A percentile compares a stretch with the other conserved stretches of the same genome.
These are phyloP conservation scores for Syzygium malaccense DNA, from an alignment of 441 rosid genomes.

Conservation along the genomic window DNA sequence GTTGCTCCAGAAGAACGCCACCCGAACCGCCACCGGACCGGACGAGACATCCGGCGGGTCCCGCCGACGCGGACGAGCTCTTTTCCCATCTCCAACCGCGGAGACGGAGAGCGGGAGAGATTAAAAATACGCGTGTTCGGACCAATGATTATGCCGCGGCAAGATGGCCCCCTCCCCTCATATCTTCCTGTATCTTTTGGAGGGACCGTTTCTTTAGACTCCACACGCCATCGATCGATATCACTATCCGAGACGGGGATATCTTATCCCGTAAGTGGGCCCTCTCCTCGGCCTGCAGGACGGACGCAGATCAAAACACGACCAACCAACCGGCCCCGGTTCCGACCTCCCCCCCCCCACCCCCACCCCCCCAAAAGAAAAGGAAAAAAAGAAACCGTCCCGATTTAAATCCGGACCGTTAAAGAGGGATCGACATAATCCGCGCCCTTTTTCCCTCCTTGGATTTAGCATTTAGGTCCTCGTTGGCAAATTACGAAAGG, in stretches of 20 bases:
- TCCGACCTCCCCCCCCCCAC: too few relatives aligned
- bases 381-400: too few relatives aligned
- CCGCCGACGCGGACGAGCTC: background rate
- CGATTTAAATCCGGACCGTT: background rate
- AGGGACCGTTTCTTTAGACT: background rate
- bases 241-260: too few relatives aligned
- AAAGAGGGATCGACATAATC: background rate
- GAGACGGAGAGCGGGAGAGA: background rate
- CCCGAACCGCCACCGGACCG: background rate
- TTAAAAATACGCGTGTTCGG: background rate
- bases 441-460: background rate
- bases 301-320: background rate
- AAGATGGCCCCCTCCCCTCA: background rate
- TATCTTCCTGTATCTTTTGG: background rate
- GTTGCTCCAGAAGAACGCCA: background rate
- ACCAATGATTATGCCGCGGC: background rate
- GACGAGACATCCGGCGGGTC: background rate
- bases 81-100: background rate
- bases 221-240: accelerated
- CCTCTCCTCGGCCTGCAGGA: accelerated
- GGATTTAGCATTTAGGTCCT: background rate
- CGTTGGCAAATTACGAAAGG: background rate
- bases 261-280: accelerated
- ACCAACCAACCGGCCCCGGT: background rate
- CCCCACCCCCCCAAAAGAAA: too few relatives aligned